phyloP scores from a whole-genome alignment of 148 eudicot species.

The Salicornia ramosissima region DNA sequence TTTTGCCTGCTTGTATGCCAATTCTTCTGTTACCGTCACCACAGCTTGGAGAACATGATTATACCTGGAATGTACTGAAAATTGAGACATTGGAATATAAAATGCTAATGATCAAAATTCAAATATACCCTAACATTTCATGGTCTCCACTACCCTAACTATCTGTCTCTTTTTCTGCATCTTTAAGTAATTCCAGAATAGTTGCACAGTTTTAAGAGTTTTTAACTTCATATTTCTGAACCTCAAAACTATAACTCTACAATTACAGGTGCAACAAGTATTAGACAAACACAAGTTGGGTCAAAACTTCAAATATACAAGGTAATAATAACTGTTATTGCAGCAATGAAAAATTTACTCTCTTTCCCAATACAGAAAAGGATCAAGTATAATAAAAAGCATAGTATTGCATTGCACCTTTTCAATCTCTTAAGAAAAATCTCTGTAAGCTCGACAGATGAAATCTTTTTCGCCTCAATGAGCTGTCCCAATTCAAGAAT shows the following conservation, averaged over 20 bases:
- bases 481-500: constrained; percentile 86
- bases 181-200: too few relatives aligned
- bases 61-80: constrained; percentile 36
- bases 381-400: neutral
- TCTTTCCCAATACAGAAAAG: neutral
- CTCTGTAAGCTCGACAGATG: constrained; percentile 70
- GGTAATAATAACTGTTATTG: neutral
- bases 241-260: too few relatives aligned
- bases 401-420: constrained; percentile 32
- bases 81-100: neutral
- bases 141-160: neutral
- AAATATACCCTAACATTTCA: neutral
- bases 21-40: constrained; percentile 74
- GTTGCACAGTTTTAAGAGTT: too few relatives aligned
- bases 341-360: neutral
- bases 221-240: too few relatives aligned
- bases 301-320: neutral
- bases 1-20: constrained; percentile 81
- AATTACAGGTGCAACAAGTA: too few relatives aligned
- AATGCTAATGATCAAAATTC: neutral
- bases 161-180: neutral
- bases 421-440: constrained; percentile 74
- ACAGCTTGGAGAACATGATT: constrained; percentile 78
- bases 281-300: neutral
- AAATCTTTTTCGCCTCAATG: constrained; percentile 58